These are phyloP conservation scores for Begonia masoniana DNA, from an alignment of 306 rosid species.

Conservation along the genomic window DNA sequence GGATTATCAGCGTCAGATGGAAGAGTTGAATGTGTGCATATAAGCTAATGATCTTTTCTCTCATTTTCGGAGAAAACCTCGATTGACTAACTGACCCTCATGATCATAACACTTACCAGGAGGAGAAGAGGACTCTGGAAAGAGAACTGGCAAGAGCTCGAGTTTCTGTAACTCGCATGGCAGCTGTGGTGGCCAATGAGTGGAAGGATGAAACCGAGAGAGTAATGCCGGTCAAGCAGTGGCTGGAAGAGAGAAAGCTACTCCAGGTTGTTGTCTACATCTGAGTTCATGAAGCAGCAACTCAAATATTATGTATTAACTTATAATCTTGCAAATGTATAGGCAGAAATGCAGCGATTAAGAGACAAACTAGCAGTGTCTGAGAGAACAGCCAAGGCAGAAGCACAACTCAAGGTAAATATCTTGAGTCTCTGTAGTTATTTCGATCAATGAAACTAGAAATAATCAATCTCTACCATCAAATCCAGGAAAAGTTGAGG, in stretches of 20 bases:
- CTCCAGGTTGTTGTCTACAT: conserved; percentile 43
- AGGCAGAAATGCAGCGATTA: conserved; percentile 89
- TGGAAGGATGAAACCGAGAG: conserved; percentile 89
- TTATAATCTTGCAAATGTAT: not conserved
- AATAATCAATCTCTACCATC: not conserved
- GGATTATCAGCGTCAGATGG: conserved; percentile 57
- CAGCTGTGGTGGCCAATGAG: conserved; percentile 77
- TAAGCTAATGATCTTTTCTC: not conserved
- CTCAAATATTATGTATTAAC: no score
- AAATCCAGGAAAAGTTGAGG: conserved; percentile 67
- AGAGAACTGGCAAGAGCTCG: conserved; percentile 77
- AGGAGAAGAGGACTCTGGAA: conserved; percentile 81
- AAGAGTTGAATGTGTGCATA: conserved; percentile 48
- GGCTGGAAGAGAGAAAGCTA: conserved; percentile 86
- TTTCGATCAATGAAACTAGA: conserved; percentile 2
- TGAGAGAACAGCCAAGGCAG: conserved; percentile 92
- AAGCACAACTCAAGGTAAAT: conserved; percentile 77
- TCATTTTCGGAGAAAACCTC: no score
- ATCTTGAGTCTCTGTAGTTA: conserved; percentile 4
- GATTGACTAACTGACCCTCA: not conserved
- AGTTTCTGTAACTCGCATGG: conserved; percentile 77
- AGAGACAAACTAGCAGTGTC: conserved; percentile 69
- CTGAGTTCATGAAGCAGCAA: no score
- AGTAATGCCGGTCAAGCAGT: conserved; percentile 92
- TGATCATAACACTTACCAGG: conserved; percentile 24